phyloP scores from a whole-genome alignment of 2,329 filamentous ascomycete species.

The Alternaria sp. region DNA sequence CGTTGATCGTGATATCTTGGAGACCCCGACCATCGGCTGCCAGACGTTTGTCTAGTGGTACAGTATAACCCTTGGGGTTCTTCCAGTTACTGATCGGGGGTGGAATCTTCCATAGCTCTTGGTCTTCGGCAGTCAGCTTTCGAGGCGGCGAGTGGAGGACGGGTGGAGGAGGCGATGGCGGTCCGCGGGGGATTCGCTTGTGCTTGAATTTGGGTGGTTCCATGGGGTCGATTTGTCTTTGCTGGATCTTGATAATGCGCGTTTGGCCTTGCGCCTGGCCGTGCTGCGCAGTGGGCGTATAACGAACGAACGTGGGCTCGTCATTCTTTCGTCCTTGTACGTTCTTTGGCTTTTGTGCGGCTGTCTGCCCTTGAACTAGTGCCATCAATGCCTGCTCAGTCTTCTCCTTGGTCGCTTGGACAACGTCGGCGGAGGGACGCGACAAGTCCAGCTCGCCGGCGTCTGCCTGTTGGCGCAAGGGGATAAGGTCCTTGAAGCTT shows the following conservation, averaged over 20 bases:
- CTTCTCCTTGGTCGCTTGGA: conserved; percentile 82
- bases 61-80: conserved; percentile 97
- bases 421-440: conserved; percentile 83
- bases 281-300: conserved; percentile 97
- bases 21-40: conserved; percentile 91
- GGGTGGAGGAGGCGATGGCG: conserved; percentile 89
- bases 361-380: conserved; percentile 83
- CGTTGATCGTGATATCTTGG: conserved; percentile 95
- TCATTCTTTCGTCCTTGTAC: conserved; percentile 81
- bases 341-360: conserved; percentile 95
- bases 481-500: conserved; percentile 96
- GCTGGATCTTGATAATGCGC: conserved; percentile 97
- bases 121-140: conserved; percentile 95
- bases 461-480: conserved; percentile 89
- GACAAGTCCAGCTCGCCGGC: conserved; percentile 89
- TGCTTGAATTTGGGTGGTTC: conserved; percentile 98
- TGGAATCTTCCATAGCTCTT: conserved; percentile 93
- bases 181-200: conserved; percentile 95
- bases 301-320: conserved; percentile 92
- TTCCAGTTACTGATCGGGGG: conserved; percentile 98
- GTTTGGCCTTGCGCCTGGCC: conserved; percentile 86
- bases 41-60: conserved; percentile 92
- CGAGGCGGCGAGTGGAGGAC: conserved; percentile 94
- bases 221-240: conserved; percentile 92
- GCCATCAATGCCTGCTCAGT: conserved; percentile 86